Evolutionary conservation across 1,139 yeast species (phyloP).

Genomic region (Suhomyces kunorum): DNA sequence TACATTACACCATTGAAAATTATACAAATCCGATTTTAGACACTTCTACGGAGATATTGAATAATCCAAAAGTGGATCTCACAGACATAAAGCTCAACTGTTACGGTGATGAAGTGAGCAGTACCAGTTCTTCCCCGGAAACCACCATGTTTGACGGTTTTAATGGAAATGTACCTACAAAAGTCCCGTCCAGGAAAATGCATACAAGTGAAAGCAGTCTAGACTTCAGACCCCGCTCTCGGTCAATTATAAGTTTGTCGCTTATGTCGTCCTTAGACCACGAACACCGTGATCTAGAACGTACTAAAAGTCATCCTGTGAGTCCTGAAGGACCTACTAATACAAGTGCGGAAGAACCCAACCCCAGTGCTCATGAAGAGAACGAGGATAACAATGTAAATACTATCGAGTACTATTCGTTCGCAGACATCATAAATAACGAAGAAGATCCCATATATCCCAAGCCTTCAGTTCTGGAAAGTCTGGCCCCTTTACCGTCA

Average conservation of each 20-base stretch:
- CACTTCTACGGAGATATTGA: conserved; percentile 32
- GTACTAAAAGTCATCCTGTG: neutral
- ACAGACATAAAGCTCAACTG: conserved; percentile 32
- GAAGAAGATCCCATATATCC: conserved; percentile 15
- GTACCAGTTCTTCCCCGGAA: conserved; percentile 5
- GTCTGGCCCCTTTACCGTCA: neutral
- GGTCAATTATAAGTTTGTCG: conserved; percentile 29
- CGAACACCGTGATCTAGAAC: conserved; percentile 7
- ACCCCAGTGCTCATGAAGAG: conserved; percentile 7
- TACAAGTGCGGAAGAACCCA: neutral
- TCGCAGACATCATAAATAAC: conserved; percentile 33
- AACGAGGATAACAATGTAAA: conserved; percentile 12
- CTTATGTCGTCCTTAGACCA: conserved; percentile 25
- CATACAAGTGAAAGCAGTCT: conserved; percentile 5
- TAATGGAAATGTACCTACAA: conserved; percentile 6
- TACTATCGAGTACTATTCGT: conserved; percentile 35
- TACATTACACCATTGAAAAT: conserved; percentile 32
- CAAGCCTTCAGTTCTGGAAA: neutral
- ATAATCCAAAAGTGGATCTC: conserved; percentile 30
- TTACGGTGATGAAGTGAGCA: conserved; percentile 20
- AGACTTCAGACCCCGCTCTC: conserved; percentile 20
- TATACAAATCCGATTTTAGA: conserved; percentile 35
- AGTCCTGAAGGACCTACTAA: neutral
- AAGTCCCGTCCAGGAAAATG: conserved; percentile 1
- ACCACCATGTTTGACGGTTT: conserved; percentile 1